Evolutionary conservation across 805 yeast genomes (phyloP).

Genomic region (Candida silvicultrix): DNA sequence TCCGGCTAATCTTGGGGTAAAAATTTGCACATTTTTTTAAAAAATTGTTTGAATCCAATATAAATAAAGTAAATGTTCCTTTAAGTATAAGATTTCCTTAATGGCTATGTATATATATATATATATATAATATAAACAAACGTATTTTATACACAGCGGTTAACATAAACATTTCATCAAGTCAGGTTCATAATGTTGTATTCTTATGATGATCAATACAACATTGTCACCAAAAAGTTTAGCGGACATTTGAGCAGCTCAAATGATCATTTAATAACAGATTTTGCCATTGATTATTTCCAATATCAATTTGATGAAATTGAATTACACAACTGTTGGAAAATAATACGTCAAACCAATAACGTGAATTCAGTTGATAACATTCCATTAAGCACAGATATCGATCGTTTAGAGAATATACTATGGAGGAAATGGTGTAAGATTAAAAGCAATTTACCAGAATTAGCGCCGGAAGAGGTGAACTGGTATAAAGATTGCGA

Average conservation of each 20-base stretch:
- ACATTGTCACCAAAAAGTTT: conserved; percentile 11
- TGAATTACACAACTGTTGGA: conserved; percentile 36
- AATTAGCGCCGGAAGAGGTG: conserved; percentile 73
- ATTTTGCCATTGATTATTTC: conserved; percentile 32
- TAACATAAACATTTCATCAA: too few relatives aligned
- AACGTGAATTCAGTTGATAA: conserved; percentile 19
- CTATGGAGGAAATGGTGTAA: conserved; percentile 97
- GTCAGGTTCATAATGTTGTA: conserved; percentile 8
- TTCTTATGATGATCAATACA: conserved; percentile 21
- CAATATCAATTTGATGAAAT: conserved; percentile 28
- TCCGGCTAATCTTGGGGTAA: background rate
- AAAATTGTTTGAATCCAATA: background rate
- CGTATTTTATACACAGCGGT: too few relatives aligned
- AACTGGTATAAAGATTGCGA: conserved; percentile 96
- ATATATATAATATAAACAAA: too few relatives aligned
- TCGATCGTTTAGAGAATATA: conserved; percentile 65
- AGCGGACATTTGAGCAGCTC: conserved; percentile 4
- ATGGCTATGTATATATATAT: too few relatives aligned
- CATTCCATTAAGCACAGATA: conserved; percentile 29
- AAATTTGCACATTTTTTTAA: background rate
- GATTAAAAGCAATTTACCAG: conserved; percentile 48
- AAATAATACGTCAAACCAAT: conserved; percentile 27
- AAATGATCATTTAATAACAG: conserved; percentile 4
- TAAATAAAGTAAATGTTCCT: too few relatives aligned
- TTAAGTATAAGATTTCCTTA: too few relatives aligned